Evolutionary conservation across 257 asterid species (phyloP).

Genomic region (Avicennia marina): DNA sequence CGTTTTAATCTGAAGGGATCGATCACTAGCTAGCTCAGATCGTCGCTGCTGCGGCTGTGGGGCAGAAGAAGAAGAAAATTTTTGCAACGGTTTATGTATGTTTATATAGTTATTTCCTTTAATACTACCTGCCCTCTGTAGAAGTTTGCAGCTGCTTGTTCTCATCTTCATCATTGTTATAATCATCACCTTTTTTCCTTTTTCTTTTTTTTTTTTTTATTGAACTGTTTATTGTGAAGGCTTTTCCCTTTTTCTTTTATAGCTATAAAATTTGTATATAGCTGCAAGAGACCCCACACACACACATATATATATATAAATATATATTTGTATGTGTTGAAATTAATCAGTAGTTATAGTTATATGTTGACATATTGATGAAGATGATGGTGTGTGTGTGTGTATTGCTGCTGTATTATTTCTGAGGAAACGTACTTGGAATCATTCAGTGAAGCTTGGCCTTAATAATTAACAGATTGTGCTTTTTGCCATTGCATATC

Average conservation of each 20-base stretch:
- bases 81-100: slow-evolving; percentile 4
- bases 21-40: neutral
- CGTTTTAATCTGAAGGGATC: too few relatives aligned
- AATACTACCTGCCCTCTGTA: slow-evolving; percentile 21
- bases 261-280: slow-evolving; percentile 28
- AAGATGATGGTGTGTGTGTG: neutral
- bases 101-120: slow-evolving; percentile 12
- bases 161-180: slow-evolving; percentile 10
- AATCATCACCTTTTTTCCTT: neutral
- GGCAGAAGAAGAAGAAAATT: neutral
- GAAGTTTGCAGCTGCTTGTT: slow-evolving; percentile 25
- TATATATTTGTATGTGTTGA: slow-evolving; percentile 14
- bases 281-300: slow-evolving; percentile 20
- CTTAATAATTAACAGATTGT: too few relatives aligned
- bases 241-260: neutral
- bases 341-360: too few relatives aligned
- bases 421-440: too few relatives aligned
- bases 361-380: neutral
- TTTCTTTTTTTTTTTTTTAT: neutral
- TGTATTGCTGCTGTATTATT: slow-evolving; percentile 4
- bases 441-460: too few relatives aligned
- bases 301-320: neutral
- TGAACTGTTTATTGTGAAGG: slow-evolving; percentile 8
- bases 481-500: too few relatives aligned
- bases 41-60: neutral